Base-by-base conservation (phyloP, 768 basidiomycete species). In the Russula foetens region DNA sequence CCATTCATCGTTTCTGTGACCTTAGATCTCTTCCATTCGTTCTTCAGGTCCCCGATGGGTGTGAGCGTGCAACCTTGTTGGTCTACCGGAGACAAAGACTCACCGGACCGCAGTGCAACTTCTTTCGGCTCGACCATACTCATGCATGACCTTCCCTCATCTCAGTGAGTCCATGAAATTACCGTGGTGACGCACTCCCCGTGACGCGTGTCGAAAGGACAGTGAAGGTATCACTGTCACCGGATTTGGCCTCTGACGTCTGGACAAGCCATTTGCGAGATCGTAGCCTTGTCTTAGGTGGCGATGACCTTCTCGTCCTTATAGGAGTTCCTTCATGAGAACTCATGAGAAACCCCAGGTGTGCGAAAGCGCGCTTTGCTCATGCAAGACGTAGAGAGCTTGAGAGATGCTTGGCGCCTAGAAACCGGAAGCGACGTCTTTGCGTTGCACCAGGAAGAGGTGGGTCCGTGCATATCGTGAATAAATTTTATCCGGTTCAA, bases 361-460 rank as follows among this genome's bases (percentile, higher is more conserved):
- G 79, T 80, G 11, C 77, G 76, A 63, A 73, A 74, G 49, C 77
- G 76, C 46, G 85, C 79, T 0, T 73, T 84, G 1, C 73, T 80
- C 49, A 67, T 88, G 3, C 68, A 75, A 4, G 81, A 86, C 56
- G 74, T 86, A 47, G 78, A 80, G 35, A 58, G 66, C 2, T 66
- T 73, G 31, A 59, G 64, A 1, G 70, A 72, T 15, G 67, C 78
- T 2, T 72, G 74, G 54, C 66, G 71, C 59, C 68, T 88, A 11
- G 70, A 75, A 28, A 86, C 85, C 3, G 64, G 75, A 21, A 86
- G 85, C 55, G 86, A 88, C 66, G 82, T 87, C 0, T 81, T 89
- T 63, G 71, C 85, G 3, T 71, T 87, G n/a, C 69, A 75, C 49
- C 83, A 83, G 65, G 69, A 75, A 49, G 71, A 78, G 53, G 86